These are phyloP conservation scores for Phellinidium pouzarii DNA, from an alignment of 1,284 basidiomycete species.

Conservation along the genomic window DNA sequence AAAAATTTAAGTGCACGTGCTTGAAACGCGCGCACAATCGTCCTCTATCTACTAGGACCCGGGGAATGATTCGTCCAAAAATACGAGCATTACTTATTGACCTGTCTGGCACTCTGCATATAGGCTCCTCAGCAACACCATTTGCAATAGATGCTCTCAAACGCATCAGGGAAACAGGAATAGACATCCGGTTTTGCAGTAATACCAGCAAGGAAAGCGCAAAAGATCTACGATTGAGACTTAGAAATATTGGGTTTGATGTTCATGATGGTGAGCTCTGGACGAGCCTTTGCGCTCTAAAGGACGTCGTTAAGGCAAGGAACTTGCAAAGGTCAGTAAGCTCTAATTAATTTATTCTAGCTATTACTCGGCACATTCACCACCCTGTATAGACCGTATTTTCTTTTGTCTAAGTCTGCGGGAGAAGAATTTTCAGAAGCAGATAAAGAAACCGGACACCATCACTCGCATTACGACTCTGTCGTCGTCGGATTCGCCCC, in stretches of 20 bases:
- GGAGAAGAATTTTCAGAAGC: slow-evolving; percentile 39
- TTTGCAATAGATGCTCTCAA: slow-evolving; percentile 46
- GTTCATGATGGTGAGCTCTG: slow-evolving; percentile 42
- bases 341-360: neutral
- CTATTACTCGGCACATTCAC: neutral
- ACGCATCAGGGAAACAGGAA: slow-evolving; percentile 35
- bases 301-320: slow-evolving; percentile 36
- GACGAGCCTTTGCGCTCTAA: slow-evolving; percentile 59
- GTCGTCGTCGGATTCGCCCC: slow-evolving; percentile 67
- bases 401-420: slow-evolving; percentile 55
- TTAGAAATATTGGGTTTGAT: slow-evolving; percentile 47
- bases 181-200: slow-evolving; percentile 61
- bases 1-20: neutral
- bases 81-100: slow-evolving; percentile 57
- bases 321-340: slow-evolving; percentile 37
- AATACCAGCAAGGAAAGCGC: slow-evolving; percentile 55
- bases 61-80: slow-evolving; percentile 27
- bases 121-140: slow-evolving; percentile 44
- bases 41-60: no score
- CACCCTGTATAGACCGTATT: slow-evolving; percentile 41
- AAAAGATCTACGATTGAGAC: slow-evolving; percentile 32
- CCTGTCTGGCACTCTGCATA: slow-evolving; percentile 61
- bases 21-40: neutral
- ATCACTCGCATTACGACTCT: slow-evolving; percentile 38
- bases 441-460: slow-evolving; percentile 20